Evolutionary conservation across 1,139 yeast genomes (phyloP), one percentile per base, ranked within the genome.

Genomic region (Kluyveromyces sp.): DNA sequence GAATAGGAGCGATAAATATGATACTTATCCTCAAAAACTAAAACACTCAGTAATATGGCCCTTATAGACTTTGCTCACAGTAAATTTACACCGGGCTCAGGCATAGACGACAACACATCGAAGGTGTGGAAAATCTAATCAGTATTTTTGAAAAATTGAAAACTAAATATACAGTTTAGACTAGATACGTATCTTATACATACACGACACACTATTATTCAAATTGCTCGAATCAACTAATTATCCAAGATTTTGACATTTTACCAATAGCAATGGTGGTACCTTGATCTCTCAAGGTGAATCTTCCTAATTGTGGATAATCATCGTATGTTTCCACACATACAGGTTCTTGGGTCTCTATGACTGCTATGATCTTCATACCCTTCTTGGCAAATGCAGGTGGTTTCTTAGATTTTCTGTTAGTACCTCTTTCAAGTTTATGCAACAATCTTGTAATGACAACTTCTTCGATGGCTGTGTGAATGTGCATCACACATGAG

Each of bases 331-430:
- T 83, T 72, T 92, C 99, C 47, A 92, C 84, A 74, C 97, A 92
- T 37, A 92, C 86, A 27, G 95, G 88, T 59, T 81, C 90, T 45
- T 79, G 74, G 25, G 88, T 76, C 70, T 90, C 97, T 62, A 92
- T 74, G 42, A 84, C 78, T 36, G 97, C 98, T 67, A 92, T 89
- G 59, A 92, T 81, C 80, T 88, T 90, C 97, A 92, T 92, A 59
- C 99, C 99, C 78, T 88, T 88, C 72, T 90, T 92, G 55, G 98
- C 99, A 68, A 89, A 92, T 45, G 97, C 96, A 50, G 98, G 98
- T 38, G 98, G 87, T 68, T 87, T 89, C 78, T 89, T 92, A 52
- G 96, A 86, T 70, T 83, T 86, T 73, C 96, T 84, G 76, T 90
- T 90, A 48, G 98, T 90, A 53, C 97, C 97, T 74, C 85, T 90